Base-by-base conservation (phyloP, 1,284 basidiomycete species). In the Pseudozyma hubeiensis region DNA sequence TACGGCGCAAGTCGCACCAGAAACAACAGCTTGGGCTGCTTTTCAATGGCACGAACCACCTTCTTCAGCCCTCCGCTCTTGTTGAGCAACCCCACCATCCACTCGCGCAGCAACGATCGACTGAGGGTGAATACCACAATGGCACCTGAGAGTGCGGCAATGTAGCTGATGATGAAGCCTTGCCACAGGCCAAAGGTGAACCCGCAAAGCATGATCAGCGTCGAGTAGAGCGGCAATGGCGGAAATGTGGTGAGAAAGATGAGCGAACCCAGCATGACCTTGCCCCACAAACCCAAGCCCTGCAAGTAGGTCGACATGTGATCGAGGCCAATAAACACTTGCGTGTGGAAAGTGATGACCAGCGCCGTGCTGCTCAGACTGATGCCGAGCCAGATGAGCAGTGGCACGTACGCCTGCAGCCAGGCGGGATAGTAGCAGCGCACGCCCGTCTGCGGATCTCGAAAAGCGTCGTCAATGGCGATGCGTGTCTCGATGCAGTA, bases 151-250 rank as follows among this genome's bases (percentile, higher is more conserved):
- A 94, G 89, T 7, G 93, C 92, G n/a, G 93, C 90, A 75, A 88
- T 88, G 85, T 94, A 94, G 55, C 92, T 93, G 83, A 94, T 89
- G 78, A 91, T 85, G 64, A 91, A 91, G 75, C 93, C 92, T 49
- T 88, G 88, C 89, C 90, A 90, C 33, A 91, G 87, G 58, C 93
- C 92, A 81, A 90, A 94, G 14, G 92, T 92, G 85, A 93, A 94
- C 40, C 92, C 92, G 61, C 92, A 92, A 71, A 94, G 88, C 79
- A 92, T 88, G 84, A 93, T 92, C 85, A 94, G 88, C 9, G 92
- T 94, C 75, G 92, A 93, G 85, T 94, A 94, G 72, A 94, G 87
- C 45, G 92, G 93, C 53, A 94, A 79, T 43, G 93, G 93, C 57
- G 92, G 84, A 82, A 77, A 87, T 76, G 67, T 86, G 80, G 66